These are phyloP conservation scores for Aureobasidium subglaciale DNA, from an alignment of 2,329 filamentous ascomycete genomes.

Conservation along the genomic window DNA sequence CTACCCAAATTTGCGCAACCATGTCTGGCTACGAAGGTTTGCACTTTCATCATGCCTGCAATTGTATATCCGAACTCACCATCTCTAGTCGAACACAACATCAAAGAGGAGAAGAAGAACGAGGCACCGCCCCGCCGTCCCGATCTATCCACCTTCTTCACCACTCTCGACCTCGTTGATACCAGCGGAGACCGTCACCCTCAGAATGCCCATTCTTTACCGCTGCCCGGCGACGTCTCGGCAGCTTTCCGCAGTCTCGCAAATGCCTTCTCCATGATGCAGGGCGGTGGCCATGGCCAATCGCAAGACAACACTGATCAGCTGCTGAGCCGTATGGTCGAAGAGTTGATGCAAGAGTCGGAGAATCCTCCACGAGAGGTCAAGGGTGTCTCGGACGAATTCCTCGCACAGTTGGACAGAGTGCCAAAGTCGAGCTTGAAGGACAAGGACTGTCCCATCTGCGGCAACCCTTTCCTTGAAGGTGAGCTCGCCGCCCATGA, in stretches of 20 bases:
- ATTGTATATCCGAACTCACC: slow-evolving; percentile 8
- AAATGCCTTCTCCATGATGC: slow-evolving; percentile 55
- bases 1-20: not conserved
- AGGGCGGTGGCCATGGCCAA: slow-evolving; percentile 26
- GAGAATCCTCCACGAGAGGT: slow-evolving; percentile 54
- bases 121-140: slow-evolving; percentile 44
- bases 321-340: slow-evolving; percentile 50
- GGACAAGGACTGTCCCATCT: slow-evolving; percentile 52
- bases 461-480: slow-evolving; percentile 54
- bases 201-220: slow-evolving; percentile 51
- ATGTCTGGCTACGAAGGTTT: slow-evolving; percentile 46
- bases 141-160: slow-evolving; percentile 60
- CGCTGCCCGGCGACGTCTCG: slow-evolving; percentile 53
- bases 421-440: slow-evolving; percentile 51
- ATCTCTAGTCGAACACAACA: slow-evolving; percentile 43
- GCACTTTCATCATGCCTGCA: too few relatives aligned
- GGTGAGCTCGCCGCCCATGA: slow-evolving; percentile 30
- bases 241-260: slow-evolving; percentile 54
- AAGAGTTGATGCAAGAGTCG: slow-evolving; percentile 47
- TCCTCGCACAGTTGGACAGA: slow-evolving; percentile 53
- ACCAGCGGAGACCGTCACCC: slow-evolving; percentile 44
- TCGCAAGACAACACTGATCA: slow-evolving; percentile 21
- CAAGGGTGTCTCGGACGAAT: slow-evolving; percentile 55
- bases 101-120: slow-evolving; percentile 31
- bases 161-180: slow-evolving; percentile 51